phyloP scores from a whole-genome alignment of 805 yeast genomes.

The Kluyveromyces lactis region DNA sequence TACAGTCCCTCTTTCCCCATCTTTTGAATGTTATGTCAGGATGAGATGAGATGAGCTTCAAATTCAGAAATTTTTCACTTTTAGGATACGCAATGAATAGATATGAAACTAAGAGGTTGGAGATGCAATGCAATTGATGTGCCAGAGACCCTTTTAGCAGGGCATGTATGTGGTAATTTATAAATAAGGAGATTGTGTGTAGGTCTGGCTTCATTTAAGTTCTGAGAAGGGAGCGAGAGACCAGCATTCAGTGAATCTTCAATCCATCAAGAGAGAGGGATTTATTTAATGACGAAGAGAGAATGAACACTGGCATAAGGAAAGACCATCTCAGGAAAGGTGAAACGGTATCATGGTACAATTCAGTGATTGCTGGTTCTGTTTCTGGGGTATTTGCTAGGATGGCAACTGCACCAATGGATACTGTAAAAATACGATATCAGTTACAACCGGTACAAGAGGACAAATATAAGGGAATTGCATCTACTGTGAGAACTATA shows the following conservation, averaged over 20 bases:
- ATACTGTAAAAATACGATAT: conserved; percentile 26
- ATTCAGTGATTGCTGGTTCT: conserved; percentile 63
- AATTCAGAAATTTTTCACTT: conserved; percentile 1
- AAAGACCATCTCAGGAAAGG: conserved; percentile 43
- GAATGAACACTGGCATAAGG: not conserved
- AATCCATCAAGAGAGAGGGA: no score
- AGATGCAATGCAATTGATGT: not conserved
- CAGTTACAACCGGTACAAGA: conserved; percentile 16
- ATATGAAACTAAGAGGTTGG: not conserved
- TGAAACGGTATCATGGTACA: conserved; percentile 40
- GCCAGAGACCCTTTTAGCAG: no score
- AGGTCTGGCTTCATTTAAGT: no score
- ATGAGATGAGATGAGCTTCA: conserved; percentile 2
- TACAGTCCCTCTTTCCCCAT: no score
- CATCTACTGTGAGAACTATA: conserved; percentile 36
- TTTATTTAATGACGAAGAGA: no score
- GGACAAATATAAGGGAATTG: conserved; percentile 3
- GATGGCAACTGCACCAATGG: conserved; percentile 31
- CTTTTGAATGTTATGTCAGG: no score
- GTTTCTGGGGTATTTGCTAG: conserved; percentile 55
- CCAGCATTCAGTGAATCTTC: no score
- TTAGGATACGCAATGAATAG: not conserved
- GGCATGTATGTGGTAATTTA: no score
- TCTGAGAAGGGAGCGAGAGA: no score
- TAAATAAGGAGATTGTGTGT: no score